Base-by-base conservation (phyloP, 73 alveolate genomes). In the Paramecium sonneborni region DNA sequence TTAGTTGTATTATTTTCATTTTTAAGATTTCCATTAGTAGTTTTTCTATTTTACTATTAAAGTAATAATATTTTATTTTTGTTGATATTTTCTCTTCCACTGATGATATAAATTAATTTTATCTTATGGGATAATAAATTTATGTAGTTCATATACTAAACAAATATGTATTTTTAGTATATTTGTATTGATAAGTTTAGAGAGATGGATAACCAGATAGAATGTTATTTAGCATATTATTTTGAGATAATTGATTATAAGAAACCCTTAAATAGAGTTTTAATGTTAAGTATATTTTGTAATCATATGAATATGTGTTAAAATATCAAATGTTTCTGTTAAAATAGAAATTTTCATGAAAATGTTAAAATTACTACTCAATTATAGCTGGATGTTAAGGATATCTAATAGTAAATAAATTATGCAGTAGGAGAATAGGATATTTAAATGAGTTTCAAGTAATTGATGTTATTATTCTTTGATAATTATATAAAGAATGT, bases 251-350 rank as follows among this genome's bases (percentile, higher is more conserved):
- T 35, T 3, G 4, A 30, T 34, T 72, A 35, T 38, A 35, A 72
- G 34, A 41, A 30, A 28, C 86, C 86, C 12, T 35, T 72, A 1
- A 72, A 72, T 15, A 72, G 86, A 6, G 44, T 72, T 18, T 37
- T 72, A 15, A 72, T 72, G 67, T 38, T 72, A 2, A 72, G 86
- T 72, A 28, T 72, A 35, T 72, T 35, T 72, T 72, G 86, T 38
- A 72, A 72, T 35, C 86, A 72, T 15, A 37, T 72, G 57, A 72
- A 38, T 20, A 12, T 72, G 44, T 72, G 86, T 38, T 28, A 38
- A 72, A 72, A 72, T 15, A 15, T 72, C 8, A 38, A 72, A 6
- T 72, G 86, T 72, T 72, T 72, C 20, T 72, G 86, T 72, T 72
- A 72, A 38, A 72, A 72, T n/a, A 72, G 44, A 37, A 20, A 72